phyloP scores from a whole-genome alignment of 2,329 filamentous ascomycete genomes.

The Claviceps sp. region DNA sequence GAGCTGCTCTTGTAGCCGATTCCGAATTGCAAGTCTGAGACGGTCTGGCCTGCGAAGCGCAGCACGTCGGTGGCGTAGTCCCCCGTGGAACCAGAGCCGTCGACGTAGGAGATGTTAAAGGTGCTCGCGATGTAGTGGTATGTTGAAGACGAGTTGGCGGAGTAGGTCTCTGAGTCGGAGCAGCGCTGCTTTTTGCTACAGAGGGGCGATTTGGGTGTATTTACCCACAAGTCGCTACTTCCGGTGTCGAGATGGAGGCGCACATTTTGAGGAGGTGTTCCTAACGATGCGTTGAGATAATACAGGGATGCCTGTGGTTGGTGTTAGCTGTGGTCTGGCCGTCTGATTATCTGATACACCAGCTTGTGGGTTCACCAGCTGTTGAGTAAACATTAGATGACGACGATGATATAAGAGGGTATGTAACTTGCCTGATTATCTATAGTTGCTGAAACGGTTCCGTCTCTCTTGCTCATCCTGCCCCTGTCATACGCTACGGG shows the following conservation, averaged over 20 bases:
- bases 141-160: conserved; percentile 58
- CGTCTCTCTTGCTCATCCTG: conserved; percentile 23
- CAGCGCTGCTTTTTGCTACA: conserved; percentile 45
- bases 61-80: conserved; percentile 72
- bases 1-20: conserved; percentile 52
- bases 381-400: too few relatives aligned
- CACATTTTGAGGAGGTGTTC: conserved; percentile 45
- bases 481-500: conserved; percentile 29
- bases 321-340: not conserved
- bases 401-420: not conserved
- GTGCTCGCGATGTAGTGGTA: conserved; percentile 59
- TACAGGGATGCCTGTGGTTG: conserved; percentile 42
- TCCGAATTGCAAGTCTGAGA: conserved; percentile 55
- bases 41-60: conserved; percentile 37
- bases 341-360: too few relatives aligned
- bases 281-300: conserved; percentile 48
- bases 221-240: conserved; percentile 59
- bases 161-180: conserved; percentile 50
- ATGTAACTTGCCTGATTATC: conserved; percentile 39
- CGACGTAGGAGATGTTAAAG: conserved; percentile 83
- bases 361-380: too few relatives aligned
- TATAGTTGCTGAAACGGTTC: conserved; percentile 29
- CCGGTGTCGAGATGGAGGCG: conserved; percentile 53
- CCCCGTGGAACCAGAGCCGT: conserved; percentile 62
- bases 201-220: conserved; percentile 46